Evolutionary conservation across 768 basidiomycete species (phyloP), one percentile per base, ranked within the genome.

Genomic region (Fistulinella prunicolor): DNA sequence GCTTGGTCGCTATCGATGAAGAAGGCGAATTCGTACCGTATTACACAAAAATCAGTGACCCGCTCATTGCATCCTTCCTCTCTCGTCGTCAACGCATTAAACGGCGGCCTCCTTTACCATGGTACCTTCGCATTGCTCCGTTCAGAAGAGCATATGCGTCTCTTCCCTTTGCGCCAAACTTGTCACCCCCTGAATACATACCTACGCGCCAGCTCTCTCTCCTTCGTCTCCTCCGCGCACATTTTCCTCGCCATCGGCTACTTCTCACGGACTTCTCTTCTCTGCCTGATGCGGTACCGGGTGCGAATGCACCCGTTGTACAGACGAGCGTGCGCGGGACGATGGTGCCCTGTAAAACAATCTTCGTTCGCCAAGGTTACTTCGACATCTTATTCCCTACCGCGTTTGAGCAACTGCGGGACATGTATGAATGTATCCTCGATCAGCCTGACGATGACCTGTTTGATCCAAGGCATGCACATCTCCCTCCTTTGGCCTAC

Each of bases 321-420:
- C 96, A 99, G 70, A 97, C 96, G 21, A 81, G 92, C 43, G 85
- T 88, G 63, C 82, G 80, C 38, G 87, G 86, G 50, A 78, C 79
- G 39, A 94, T 89, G 60, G 86, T 98, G 2, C 89, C 96, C 4
- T 94, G 91, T 60, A 76, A 84, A 53, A 97, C 90, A 13, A 77
- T 96, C 47, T 82, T 95, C 58, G 96, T 99, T 49, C 85, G 84
- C 58, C 95, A 89, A 61, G 96, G 96, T 8, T 94, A 85, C 71
- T 99, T 99, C 67, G 96, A 99, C 66, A 98, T 98, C 51, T 91
- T 99, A 73, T 99, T 99, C 73, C 96, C 96, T 9, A 98, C 95
- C 12, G 74, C 90, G 63, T 97, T 97, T 55, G 80, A 79, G 44
- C 78, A 76, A 19, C 75, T 98, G 45, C 75, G 89, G 39, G 91